These are phyloP conservation scores for Immersiella caudata DNA, from an alignment of 495 filamentous ascomycete genomes.

Conservation along the genomic window DNA sequence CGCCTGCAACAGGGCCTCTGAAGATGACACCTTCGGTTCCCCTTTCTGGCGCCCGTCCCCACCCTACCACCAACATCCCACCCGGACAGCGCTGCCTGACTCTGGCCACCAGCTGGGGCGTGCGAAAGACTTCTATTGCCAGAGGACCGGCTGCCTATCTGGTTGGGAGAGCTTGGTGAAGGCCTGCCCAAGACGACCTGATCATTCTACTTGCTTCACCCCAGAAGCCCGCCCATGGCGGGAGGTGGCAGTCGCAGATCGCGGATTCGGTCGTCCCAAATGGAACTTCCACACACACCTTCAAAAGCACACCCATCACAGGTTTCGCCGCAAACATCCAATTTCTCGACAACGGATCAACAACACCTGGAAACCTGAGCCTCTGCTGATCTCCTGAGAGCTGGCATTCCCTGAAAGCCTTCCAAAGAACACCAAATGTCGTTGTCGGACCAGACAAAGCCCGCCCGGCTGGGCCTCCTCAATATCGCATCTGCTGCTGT, in stretches of 20 bases:
- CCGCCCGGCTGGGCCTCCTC: background rate
- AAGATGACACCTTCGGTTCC: slow-evolving; percentile 8
- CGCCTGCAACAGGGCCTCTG: background rate
- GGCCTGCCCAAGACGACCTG: background rate
- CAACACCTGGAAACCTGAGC: background rate
- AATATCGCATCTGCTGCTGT: slow-evolving; percentile 6
- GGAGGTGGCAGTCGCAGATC: background rate
- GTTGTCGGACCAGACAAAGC: background rate
- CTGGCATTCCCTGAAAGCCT: background rate
- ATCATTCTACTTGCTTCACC: background rate
- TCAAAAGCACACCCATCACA: background rate
- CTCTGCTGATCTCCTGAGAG: background rate
- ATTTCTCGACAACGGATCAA: background rate
- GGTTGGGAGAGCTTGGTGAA: background rate
- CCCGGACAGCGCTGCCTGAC: background rate
- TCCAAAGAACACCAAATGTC: background rate
- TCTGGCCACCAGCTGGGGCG: background rate
- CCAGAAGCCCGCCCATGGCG: background rate
- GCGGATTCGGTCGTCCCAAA: background rate
- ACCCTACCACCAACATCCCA: background rate
- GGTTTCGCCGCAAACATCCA: background rate
- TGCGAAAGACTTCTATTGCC: background rate
- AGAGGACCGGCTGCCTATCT: background rate
- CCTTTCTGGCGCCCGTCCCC: background rate
- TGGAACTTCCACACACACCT: background rate